phyloP scores from a whole-genome alignment of 2,329 filamentous ascomycete genomes.

The Albifimbria verrucaria region DNA sequence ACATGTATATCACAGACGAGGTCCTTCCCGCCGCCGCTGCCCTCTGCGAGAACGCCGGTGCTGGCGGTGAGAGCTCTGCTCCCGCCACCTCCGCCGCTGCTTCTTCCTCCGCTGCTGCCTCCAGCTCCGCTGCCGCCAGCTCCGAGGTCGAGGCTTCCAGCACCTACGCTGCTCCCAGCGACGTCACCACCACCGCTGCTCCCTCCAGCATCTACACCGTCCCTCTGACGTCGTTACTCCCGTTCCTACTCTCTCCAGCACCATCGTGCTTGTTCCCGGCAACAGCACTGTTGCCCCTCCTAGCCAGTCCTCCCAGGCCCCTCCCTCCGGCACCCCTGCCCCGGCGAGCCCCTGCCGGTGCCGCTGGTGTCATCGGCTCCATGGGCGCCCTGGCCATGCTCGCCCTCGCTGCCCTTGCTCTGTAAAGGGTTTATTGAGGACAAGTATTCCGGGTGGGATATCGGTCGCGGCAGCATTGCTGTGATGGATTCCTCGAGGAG shows the following conservation, averaged over 20 bases:
- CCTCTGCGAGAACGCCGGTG: constrained; percentile 27
- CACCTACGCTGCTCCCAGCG: constrained; percentile 13
- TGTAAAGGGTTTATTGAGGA: constrained; percentile 25
- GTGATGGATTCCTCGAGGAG: too few relatives aligned
- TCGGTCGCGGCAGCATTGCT: neutral
- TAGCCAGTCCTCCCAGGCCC: neutral
- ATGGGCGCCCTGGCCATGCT: constrained; percentile 29
- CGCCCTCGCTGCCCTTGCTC: constrained; percentile 29
- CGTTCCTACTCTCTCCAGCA: too few relatives aligned
- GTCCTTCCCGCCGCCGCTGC: constrained; percentile 34
- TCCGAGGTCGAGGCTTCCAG: constrained; percentile 11
- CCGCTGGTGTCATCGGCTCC: constrained; percentile 26
- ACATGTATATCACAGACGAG: constrained; percentile 29
- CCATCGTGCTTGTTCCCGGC: constrained; percentile 1
- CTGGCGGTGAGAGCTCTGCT: constrained; percentile 7
- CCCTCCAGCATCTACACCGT: constrained; percentile 5
- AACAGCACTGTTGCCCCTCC: neutral
- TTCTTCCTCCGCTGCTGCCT: constrained; percentile 9
- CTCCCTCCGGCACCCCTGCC: constrained; percentile 1
- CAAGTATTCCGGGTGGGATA: neutral
- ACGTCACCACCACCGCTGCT: constrained; percentile 9
- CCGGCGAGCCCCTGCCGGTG: constrained; percentile 17
- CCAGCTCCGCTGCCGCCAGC: constrained; percentile 13
- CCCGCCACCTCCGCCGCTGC: constrained; percentile 5
- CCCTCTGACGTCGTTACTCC: too few relatives aligned